Evolutionary conservation across 2,329 filamentous ascomycete species (phyloP).

Genomic region (Periconia digitata): DNA sequence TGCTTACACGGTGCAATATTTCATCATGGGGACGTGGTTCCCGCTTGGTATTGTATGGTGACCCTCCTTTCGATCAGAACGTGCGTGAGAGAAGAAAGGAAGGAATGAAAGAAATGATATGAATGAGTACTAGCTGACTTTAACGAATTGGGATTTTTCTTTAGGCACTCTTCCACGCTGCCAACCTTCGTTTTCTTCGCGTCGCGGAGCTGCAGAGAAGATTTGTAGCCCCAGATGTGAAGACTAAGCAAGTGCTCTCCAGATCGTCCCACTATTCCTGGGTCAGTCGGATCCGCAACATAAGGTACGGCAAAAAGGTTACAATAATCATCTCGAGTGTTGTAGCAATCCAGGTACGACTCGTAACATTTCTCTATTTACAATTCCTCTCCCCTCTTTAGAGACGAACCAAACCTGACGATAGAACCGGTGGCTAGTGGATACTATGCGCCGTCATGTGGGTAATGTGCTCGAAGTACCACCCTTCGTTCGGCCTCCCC

Average conservation of each 20-base stretch:
- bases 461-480: conserved; percentile 18
- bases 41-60: conserved; percentile 23
- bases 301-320: too few relatives aligned
- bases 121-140: too few relatives aligned
- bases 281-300: too few relatives aligned
- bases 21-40: conserved; percentile 21
- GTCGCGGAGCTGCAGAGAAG: conserved; percentile 18
- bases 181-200: conserved; percentile 17
- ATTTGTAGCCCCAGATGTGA: conserved; percentile 4
- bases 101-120: too few relatives aligned
- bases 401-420: neutral
- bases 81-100: too few relatives aligned
- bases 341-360: conserved; percentile 7
- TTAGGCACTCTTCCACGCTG: conserved; percentile 14
- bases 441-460: conserved; percentile 13
- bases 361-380: conserved; percentile 7
- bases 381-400: conserved; percentile 7
- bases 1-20: conserved; percentile 18
- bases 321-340: neutral
- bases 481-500: conserved; percentile 15
- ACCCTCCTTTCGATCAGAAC: too few relatives aligned
- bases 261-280: too few relatives aligned
- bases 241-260: neutral
- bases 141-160: too few relatives aligned
- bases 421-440: neutral